Percentiles rank a stretch among this genome's conserved stretches.
Evolutionary conservation across 108 stramenopile genomes (phyloP).

Genomic region (Fistulifera solaris): DNA sequence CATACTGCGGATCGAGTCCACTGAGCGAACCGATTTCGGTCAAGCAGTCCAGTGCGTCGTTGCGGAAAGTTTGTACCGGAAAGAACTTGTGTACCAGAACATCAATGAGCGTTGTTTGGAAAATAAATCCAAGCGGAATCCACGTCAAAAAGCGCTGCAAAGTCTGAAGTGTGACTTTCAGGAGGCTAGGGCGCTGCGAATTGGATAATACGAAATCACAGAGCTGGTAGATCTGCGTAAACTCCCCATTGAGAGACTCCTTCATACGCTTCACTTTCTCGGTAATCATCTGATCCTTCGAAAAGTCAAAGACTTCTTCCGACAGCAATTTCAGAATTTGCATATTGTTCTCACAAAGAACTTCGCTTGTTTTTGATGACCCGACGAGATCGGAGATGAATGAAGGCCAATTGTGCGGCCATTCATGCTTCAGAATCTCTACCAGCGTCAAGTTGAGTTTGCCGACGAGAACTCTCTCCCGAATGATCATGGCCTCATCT

Average conservation of each 20-base stretch:
- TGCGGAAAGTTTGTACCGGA: slow-evolving; percentile 80
- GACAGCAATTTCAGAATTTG: slow-evolving; percentile 94
- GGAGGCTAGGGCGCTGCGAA: slow-evolving; percentile 68
- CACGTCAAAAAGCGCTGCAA: slow-evolving; percentile 95
- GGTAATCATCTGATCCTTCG: slow-evolving; percentile 92
- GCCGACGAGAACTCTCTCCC: slow-evolving; percentile 63
- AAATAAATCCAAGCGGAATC: slow-evolving; percentile 97
- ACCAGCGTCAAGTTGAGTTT: slow-evolving; percentile 96
- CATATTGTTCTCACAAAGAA: slow-evolving; percentile 99
- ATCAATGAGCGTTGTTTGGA: slow-evolving; percentile 90
- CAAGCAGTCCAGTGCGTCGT: slow-evolving; percentile 92
- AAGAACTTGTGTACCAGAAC: slow-evolving; percentile 92
- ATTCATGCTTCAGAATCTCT: slow-evolving; percentile 98
- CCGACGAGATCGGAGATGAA: slow-evolving; percentile 97
- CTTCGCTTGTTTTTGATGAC: slow-evolving; percentile 76
- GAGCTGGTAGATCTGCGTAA: slow-evolving; percentile 91
- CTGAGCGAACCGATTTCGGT: slow-evolving; percentile 93
- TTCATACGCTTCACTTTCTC: slow-evolving; percentile 88
- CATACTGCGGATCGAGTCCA: slow-evolving; percentile 86
- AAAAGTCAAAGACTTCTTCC: slow-evolving; percentile 99
- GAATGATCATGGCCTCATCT: slow-evolving; percentile 45
- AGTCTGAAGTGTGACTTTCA: slow-evolving; percentile 89
- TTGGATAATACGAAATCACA: slow-evolving; percentile 94
- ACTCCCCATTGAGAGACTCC: slow-evolving; percentile 88
- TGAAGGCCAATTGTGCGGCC: slow-evolving; percentile 99